These are phyloP conservation scores for Lasiosphaeria miniovina DNA, from an alignment of 495 filamentous ascomycete genomes.

Conservation along the genomic window DNA sequence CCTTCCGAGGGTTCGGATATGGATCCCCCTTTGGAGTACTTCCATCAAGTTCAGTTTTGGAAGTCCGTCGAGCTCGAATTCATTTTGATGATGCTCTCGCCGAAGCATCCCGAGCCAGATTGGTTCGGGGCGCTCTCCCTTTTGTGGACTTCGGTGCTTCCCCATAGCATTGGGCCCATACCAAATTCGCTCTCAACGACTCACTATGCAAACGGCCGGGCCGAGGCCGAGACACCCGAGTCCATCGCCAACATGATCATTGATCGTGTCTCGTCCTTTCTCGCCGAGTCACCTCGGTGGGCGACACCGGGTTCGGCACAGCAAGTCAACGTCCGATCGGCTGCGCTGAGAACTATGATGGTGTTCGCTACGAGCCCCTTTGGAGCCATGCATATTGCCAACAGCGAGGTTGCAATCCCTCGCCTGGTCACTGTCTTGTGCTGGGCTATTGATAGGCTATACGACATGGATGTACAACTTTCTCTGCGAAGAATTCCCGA, in stretches of 20 bases:
- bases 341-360: slow-evolving; percentile 35
- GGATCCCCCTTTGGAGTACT: slow-evolving; percentile 11
- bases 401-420: slow-evolving; percentile 39
- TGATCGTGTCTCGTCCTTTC: slow-evolving; percentile 38
- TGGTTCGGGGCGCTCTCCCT: slow-evolving; percentile 39
- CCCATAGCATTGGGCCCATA: slow-evolving; percentile 44
- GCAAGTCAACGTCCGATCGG: slow-evolving; percentile 28
- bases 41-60: slow-evolving; percentile 41
- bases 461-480: slow-evolving; percentile 37
- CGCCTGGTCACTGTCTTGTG: slow-evolving; percentile 38
- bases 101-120: slow-evolving; percentile 43
- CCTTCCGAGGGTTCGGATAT: slow-evolving; percentile 5
- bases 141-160: slow-evolving; percentile 41
- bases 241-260: slow-evolving; percentile 37
- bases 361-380: slow-evolving; percentile 38
- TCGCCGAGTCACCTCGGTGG: slow-evolving; percentile 39
- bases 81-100: slow-evolving; percentile 41
- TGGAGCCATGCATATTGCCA: slow-evolving; percentile 37
- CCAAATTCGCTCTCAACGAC: slow-evolving; percentile 23
- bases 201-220: slow-evolving; percentile 7
- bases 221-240: slow-evolving; percentile 21
- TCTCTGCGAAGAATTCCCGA: background rate
- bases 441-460: slow-evolving; percentile 43
- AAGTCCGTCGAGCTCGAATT: slow-evolving; percentile 45
- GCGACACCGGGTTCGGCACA: slow-evolving; percentile 30